Base-by-base conservation (phyloP, 1,139 yeast species). In the Suhomyces ambrosiae region DNA sequence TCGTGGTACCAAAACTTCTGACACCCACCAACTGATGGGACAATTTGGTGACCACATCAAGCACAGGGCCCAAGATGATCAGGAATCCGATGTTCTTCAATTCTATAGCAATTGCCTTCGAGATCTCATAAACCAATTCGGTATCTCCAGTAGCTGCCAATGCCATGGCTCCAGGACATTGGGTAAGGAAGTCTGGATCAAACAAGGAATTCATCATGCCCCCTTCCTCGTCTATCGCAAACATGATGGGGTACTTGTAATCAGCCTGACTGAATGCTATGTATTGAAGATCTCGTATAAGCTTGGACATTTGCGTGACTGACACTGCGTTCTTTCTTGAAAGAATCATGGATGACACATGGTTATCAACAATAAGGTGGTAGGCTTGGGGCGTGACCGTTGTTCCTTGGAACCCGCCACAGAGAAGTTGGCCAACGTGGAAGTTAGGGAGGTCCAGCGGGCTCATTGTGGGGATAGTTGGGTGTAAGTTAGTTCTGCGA, bases 81-180 rank as follows among this genome's bases (percentile, higher is more conserved):
- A 70, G 74, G 37, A 80, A 65, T 3, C 87, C 87, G 12, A 80
- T 68, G 13, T 72, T 61, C 41, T 65, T 68, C 41, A 80, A 61
- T 50, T 80, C 85, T 12, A 57, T 45, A 0, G 82, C 85, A 13
- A 79, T 54, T 0, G 85, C 86, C 40, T 74, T 71, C 45, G 76
- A 75, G 1, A 79, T 74, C 37, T 78, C 66, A 44, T 73, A 74
- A 4, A 79, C 80, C 44, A 79, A 54, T 8, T 70, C 70, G 9
- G 67, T 54, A 38, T 76, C 74, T 4, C 76, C 75, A 0, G 82
- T 72, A 12, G 86, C 84, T 1, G 80, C 76, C 27, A 80, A 57
- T 3, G 82, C 86, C 84, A 80, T 79, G 12, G 82, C 80, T 3
- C 82, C 79, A 0, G 86, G 86, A 46, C 75, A 78, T 53, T 80